These are phyloP conservation scores for Starmerella kuoi DNA, from an alignment of 805 yeast species.

Conservation along the genomic window DNA sequence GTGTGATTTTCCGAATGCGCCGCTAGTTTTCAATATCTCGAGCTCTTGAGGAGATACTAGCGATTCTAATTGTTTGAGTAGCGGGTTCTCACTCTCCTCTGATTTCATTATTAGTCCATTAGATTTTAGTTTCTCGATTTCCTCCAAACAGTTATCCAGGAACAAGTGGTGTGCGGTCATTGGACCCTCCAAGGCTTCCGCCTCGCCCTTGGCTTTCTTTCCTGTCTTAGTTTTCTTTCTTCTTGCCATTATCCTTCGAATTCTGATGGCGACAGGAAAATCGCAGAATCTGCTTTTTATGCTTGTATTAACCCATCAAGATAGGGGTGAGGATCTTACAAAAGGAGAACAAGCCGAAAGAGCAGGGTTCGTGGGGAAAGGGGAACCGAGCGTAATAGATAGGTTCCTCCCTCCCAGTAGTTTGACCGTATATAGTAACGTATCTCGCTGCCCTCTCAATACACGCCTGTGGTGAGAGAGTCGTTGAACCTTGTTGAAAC, in stretches of 20 bases:
- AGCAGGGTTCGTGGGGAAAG: too few species aligned
- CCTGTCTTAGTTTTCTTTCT: slow-evolving; percentile 7
- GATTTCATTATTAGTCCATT: neutral
- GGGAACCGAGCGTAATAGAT: too few species aligned
- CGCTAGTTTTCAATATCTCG: slow-evolving; percentile 8
- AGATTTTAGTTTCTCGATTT: neutral
- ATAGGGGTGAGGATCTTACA: too few species aligned
- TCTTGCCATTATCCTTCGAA: slow-evolving; percentile 3
- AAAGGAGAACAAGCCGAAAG: too few species aligned
- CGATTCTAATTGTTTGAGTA: slow-evolving; percentile 2
- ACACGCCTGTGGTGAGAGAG: too few species aligned
- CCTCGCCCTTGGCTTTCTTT: slow-evolving; percentile 2
- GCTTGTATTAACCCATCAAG: too few species aligned
- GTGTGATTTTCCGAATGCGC: slow-evolving; percentile 18
- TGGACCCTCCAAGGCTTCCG: neutral
- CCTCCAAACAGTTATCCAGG: neutral
- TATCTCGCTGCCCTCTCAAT: too few species aligned
- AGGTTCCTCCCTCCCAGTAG: too few species aligned
- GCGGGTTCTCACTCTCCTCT: neutral
- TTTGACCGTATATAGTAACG: too few species aligned
- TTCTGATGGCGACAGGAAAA: too few species aligned
- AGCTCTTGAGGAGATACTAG: slow-evolving; percentile 9
- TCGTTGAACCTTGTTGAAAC: too few species aligned
- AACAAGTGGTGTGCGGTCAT: neutral
- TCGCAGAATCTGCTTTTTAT: too few species aligned